phyloP scores from a whole-genome alignment of 495 filamentous ascomycete species.

The Hyaloscypha hepaticicola region DNA sequence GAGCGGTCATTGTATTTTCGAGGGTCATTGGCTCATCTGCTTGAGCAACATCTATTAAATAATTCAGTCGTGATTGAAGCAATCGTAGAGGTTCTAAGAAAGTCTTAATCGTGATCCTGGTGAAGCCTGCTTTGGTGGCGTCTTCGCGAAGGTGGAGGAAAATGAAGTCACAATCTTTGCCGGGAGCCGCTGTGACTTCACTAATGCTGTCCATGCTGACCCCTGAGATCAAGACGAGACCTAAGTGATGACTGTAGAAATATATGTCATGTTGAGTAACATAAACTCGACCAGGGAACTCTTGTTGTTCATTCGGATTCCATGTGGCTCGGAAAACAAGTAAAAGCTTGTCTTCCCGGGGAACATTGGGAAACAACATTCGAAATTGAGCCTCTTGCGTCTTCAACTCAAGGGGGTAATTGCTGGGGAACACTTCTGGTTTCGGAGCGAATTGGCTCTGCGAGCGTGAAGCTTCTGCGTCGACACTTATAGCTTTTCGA shows the following conservation, averaged over 20 bases:
- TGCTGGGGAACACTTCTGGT: slow-evolving; percentile 66
- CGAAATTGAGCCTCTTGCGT: slow-evolving; percentile 92
- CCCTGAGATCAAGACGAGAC: slow-evolving; percentile 80
- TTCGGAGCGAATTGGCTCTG: slow-evolving; percentile 28
- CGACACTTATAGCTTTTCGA: slow-evolving; percentile 79
- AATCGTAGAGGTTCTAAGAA: slow-evolving; percentile 87
- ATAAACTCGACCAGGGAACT: slow-evolving; percentile 84
- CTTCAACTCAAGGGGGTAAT: slow-evolving; percentile 80
- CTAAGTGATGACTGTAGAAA: slow-evolving; percentile 93
- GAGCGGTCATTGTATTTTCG: slow-evolving; percentile 61
- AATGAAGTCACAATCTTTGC: slow-evolving; percentile 89
- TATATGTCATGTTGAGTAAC: slow-evolving; percentile 84
- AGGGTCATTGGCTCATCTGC: slow-evolving; percentile 59
- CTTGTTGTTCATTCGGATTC: slow-evolving; percentile 73
- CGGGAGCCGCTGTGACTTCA: slow-evolving; percentile 87
- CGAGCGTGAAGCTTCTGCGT: slow-evolving; percentile 42
- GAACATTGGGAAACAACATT: slow-evolving; percentile 81
- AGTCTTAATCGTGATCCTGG: slow-evolving; percentile 80
- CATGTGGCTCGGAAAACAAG: slow-evolving; percentile 61
- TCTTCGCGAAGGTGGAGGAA: slow-evolving; percentile 75
- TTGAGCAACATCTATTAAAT: slow-evolving; percentile 73
- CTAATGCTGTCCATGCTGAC: slow-evolving; percentile 70
- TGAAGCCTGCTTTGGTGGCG: slow-evolving; percentile 57
- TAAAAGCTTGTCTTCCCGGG: slow-evolving; percentile 71
- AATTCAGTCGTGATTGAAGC: slow-evolving; percentile 79